Conservation (phyloP, 805 yeast species). For the Diddensiella caesifluorescens region DNA sequence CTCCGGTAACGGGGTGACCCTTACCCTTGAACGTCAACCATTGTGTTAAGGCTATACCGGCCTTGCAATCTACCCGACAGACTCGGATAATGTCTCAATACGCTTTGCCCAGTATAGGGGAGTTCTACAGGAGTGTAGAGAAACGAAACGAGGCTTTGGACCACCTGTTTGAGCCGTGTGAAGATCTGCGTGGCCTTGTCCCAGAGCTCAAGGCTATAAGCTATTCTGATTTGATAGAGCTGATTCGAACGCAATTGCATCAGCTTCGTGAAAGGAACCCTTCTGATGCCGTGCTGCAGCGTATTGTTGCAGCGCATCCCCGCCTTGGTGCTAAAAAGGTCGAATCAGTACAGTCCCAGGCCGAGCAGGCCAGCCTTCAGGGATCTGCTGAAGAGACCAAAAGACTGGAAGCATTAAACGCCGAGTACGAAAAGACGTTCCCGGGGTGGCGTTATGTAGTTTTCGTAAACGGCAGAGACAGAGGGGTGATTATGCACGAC, state of each 20-base stretch:
- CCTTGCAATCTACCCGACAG: too few relatives aligned
- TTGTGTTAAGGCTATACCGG: too few relatives aligned
- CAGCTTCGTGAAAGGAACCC: conserved; percentile 30
- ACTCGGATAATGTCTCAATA: too few relatives aligned
- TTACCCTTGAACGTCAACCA: too few relatives aligned
- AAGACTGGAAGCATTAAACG: conserved; percentile 50
- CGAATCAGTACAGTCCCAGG: conserved; percentile 55
- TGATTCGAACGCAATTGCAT: conserved; percentile 37
- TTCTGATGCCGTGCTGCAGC: conserved; percentile 24
- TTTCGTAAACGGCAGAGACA: conserved; percentile 78
- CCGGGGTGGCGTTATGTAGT: conserved; percentile 80
- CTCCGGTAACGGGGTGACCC: too few relatives aligned
- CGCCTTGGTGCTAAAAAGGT: conserved; percentile 62
- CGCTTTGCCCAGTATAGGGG: too few relatives aligned
- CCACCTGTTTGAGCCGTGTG: conserved; percentile 61
- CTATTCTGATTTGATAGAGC: conserved; percentile 42
- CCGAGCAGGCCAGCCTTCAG: conserved; percentile 65
- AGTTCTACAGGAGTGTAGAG: conserved; percentile 9
- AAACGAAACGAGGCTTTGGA: conserved; percentile 46
- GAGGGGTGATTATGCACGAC: conserved; percentile 57
- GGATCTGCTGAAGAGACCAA: conserved; percentile 45
- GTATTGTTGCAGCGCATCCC: conserved; percentile 86
- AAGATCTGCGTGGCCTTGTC: conserved; percentile 35
- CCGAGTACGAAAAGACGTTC: conserved; percentile 54
- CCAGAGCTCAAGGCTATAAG: conserved; percentile 21